Base-by-base conservation (phyloP, 208 protist species). In the Trypanosoma rangeli region DNA sequence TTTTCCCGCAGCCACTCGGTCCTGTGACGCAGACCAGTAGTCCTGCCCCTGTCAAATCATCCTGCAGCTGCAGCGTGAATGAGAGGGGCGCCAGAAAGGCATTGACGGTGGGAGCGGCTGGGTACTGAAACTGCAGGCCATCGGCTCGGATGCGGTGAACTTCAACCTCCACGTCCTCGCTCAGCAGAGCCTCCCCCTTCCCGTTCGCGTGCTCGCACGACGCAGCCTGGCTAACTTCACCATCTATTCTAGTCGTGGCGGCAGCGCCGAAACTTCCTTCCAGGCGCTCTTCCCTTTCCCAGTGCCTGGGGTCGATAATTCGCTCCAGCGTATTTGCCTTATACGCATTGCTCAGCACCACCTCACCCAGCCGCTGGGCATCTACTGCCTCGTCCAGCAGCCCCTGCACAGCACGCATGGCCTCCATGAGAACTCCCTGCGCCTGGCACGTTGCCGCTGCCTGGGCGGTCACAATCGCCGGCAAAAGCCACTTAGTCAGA, bases 1-100 rank as follows among this genome's bases (percentile, higher is more conserved):
- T 89, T 75, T 94, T 94, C 37, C 88, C 88, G 56, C 81, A 86
- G 7, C 88, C 88, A 55, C 85, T 92, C 5, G 74, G 71, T 3
- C 88, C 84, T 0, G 83, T 75, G 0, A 94, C 57, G 50, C 79
- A 87, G 49, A 94, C 78, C 22, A 94, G 71, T 39, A 70, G 70
- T 1, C 88, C 88, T 15, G 31, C 54, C 28, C 77, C 65, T 28
- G 60, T 75, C 9, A 33, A 33, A 4, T 57, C 28, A 54, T 80
- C 64, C 20, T 69, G 61, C 42, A 78, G 46, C n/a, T 39, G 22
- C 12, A 68, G 28, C 12, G 44, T 35, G 68, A 80, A 62, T 9
- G 70, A 50, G 68, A 59, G 37, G 37, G 75, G 78, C 18, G 37
- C 15, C 3, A 56, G 9, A 59, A 86, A 93, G 10, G 85, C 87